Evolutionary conservation across 2,329 filamentous ascomycete genomes (phyloP).

Genomic region (Talaromyces islandicus): DNA sequence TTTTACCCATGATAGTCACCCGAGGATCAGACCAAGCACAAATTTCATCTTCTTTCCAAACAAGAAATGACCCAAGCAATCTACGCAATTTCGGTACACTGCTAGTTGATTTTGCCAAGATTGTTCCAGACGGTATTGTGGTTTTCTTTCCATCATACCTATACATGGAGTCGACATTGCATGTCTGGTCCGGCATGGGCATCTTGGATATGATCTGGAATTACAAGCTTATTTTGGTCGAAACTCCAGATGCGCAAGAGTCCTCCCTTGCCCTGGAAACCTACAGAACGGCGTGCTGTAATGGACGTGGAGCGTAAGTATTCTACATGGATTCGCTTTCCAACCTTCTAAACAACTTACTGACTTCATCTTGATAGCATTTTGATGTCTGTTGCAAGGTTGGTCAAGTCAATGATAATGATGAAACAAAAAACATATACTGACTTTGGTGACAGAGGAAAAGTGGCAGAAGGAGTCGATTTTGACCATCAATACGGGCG

Average conservation of each 20-base stretch:
- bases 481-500: constrained; percentile 98
- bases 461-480: constrained; percentile 97
- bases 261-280: constrained; percentile 93
- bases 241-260: constrained; percentile 95
- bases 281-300: constrained; percentile 95
- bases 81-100: constrained; percentile 94
- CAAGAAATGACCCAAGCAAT: constrained; percentile 92
- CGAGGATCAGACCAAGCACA: constrained; percentile 89
- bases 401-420: neutral
- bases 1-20: constrained; percentile 96
- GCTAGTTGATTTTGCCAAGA: constrained; percentile 88
- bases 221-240: constrained; percentile 95
- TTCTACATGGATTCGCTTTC: neutral
- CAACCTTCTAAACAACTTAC: neutral
- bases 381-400: constrained; percentile 11
- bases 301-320: constrained; percentile 70
- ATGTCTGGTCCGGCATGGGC: constrained; percentile 98
- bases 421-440: neutral
- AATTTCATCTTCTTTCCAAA: constrained; percentile 89
- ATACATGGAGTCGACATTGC: constrained; percentile 99
- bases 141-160: constrained; percentile 98
- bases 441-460: constrained; percentile 55
- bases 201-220: constrained; percentile 98
- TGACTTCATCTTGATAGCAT: constrained; percentile 2
- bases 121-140: constrained; percentile 96